A percentile compares a stretch with the other conserved stretches of the same genome.
Evolutionary conservation across 768 basidiomycete species (phyloP).

Genomic region (Leccinum arenicola): DNA sequence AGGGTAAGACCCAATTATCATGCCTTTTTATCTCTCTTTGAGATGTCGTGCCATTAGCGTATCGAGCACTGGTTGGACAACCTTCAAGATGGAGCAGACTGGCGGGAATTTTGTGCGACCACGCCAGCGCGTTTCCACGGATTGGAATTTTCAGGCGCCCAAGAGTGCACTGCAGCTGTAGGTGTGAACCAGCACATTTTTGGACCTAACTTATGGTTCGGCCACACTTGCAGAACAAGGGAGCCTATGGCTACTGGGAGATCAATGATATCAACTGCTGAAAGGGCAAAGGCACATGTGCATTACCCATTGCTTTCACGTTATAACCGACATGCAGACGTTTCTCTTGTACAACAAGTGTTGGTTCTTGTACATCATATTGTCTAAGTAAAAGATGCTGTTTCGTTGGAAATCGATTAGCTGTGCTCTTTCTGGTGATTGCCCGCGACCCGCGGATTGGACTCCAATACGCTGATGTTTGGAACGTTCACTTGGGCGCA

Average conservation of each 20-base stretch:
- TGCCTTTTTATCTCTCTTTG: neutral
- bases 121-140: conserved; percentile 28
- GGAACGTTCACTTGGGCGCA: no score
- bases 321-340: no score
- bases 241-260: neutral
- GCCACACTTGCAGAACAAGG: neutral
- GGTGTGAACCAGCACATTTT: neutral
- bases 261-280: neutral
- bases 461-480: no score
- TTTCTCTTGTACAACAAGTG: no score
- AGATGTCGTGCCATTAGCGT: conserved; percentile 10
- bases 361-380: no score
- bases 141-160: conserved; percentile 24
- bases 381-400: no score
- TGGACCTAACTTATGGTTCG: neutral
- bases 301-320: neutral
- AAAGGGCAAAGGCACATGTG: neutral
- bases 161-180: conserved; percentile 11
- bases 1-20: conserved; percentile 13
- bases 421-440: no score
- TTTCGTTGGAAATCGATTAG: no score
- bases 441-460: no score
- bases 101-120: conserved; percentile 33
- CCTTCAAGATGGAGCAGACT: conserved; percentile 26
- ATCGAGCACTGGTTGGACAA: conserved; percentile 31